Evolutionary conservation across 2,329 filamentous ascomycete species (phyloP).

Genomic region (Paracamarosporium sp.): DNA sequence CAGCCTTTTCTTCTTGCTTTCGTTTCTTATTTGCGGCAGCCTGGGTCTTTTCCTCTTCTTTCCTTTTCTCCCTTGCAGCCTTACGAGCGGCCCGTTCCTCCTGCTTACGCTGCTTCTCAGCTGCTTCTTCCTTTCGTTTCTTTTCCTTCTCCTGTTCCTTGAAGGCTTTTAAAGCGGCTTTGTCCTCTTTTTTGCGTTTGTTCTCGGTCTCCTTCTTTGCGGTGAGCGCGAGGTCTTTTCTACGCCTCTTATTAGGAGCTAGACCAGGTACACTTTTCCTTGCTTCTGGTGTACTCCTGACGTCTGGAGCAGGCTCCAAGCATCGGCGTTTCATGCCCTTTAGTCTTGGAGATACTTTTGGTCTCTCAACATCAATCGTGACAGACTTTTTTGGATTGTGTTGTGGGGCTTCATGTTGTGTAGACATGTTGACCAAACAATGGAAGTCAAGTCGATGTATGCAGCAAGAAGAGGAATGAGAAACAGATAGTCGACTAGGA

Average conservation of each 20-base stretch:
- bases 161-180: not conserved
- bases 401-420: not conserved
- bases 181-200: not conserved
- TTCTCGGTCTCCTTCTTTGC: not conserved
- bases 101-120: conserved; percentile 5
- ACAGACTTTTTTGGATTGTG: not conserved
- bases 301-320: not conserved
- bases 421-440: not conserved
- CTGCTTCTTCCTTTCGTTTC: not conserved
- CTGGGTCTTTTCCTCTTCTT: not conserved
- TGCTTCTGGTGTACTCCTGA: not conserved
- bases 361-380: not conserved
- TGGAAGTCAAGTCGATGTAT: not conserved
- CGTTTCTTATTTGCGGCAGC: not conserved
- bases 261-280: not conserved
- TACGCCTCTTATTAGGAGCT: conserved; percentile 11
- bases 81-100: not conserved
- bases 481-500: not conserved
- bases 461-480: not conserved
- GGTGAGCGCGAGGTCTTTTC: conserved; percentile 1
- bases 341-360: not conserved
- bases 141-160: not conserved
- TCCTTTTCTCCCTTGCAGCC: not conserved
- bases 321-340: not conserved
- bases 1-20: not conserved